Conservation (phyloP, 768 basidiomycete genomes). For the Mycena sanguinolenta region DNA sequence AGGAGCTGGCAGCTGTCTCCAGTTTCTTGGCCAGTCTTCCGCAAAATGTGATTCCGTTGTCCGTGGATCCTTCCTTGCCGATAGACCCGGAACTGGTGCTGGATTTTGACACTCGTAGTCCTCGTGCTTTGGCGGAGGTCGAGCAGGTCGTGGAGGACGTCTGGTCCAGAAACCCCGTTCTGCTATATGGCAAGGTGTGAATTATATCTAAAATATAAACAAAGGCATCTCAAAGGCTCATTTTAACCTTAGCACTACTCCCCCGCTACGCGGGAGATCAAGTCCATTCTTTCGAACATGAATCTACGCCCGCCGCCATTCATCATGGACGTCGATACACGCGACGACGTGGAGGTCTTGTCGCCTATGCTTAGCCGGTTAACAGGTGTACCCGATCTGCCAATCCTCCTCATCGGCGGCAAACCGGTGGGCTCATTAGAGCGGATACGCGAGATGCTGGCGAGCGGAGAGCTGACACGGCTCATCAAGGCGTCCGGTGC, state of each 20-base stretch:
- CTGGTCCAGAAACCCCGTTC: slow-evolving; percentile 81
- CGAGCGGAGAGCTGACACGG: slow-evolving; percentile 64
- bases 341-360: slow-evolving; percentile 78
- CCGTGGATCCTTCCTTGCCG: slow-evolving; percentile 71
- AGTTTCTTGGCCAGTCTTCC: slow-evolving; percentile 81
- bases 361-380: slow-evolving; percentile 73
- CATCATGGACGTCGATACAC: slow-evolving; percentile 79
- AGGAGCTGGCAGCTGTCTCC: slow-evolving; percentile 83
- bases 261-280: slow-evolving; percentile 75
- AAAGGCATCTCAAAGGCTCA: slow-evolving; percentile 8
- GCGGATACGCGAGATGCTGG: slow-evolving; percentile 64
- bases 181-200: slow-evolving; percentile 79
- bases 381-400: slow-evolving; percentile 71
- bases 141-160: slow-evolving; percentile 70
- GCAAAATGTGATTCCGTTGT: slow-evolving; percentile 79
- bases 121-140: slow-evolving; percentile 73
- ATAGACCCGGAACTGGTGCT: slow-evolving; percentile 87
- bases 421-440: slow-evolving; percentile 64
- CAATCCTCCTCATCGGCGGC: slow-evolving; percentile 80
- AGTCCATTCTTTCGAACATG: slow-evolving; percentile 66
- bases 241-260: slow-evolving; percentile 69
- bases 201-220: slow-evolving; percentile 24
- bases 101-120: slow-evolving; percentile 83
- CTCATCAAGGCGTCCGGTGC: slow-evolving; percentile 71
- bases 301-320: slow-evolving; percentile 73